Evolutionary conservation across 1,284 basidiomycete species (phyloP), one percentile per base, ranked within the genome.

Genomic region (Spongispora temasekensis): DNA sequence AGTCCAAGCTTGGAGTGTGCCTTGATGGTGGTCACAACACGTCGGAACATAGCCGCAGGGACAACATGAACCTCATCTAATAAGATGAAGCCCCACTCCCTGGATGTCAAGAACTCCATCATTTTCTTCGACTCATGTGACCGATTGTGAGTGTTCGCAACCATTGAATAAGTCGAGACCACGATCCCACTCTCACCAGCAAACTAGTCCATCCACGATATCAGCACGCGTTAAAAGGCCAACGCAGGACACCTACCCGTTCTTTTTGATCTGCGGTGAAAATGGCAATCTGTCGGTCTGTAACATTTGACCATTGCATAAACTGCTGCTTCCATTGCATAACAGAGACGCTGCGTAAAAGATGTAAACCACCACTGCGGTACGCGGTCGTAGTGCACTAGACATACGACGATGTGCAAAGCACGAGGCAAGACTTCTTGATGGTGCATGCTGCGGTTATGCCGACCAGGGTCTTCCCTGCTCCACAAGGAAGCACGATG

Each of bases 361-460:
- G 60, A 54, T 56, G 60, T 63, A 34, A 67, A 50, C 9, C 31
- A 15, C 19, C 21, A 30, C 7, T 51, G 12, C 15, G 17, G 21
- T 25, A 30, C 4, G 28, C 35, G 4, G 8, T 56, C 40, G 12
- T 52, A n/a, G 44, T 17, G 25, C 21, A 34, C 27, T 40, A 44
- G 31, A 80, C 92, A 79, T 74, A 95, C 94, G 94, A 94, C 52
- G 95, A 97, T 27, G 96, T 98, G 77, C 97, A 98, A 52, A 99
- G 81, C 30, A 99, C 95, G n/a, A 99, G 83, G 70, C 95, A 97
- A 32, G 95, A 97, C 81, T 99, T 99, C 80, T 98, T 98, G 79
- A 99, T 97, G 21, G 97, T 99, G 72, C 96, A 98, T 13, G 97
- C 97, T 4, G 97, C 97, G 1, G 97, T 99, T 71, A 99, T 98